Evolutionary conservation across 345 rosid species (phyloP), one percentile per base, ranked within the genome.

Genomic region (Odontarrhena argentea): DNA sequence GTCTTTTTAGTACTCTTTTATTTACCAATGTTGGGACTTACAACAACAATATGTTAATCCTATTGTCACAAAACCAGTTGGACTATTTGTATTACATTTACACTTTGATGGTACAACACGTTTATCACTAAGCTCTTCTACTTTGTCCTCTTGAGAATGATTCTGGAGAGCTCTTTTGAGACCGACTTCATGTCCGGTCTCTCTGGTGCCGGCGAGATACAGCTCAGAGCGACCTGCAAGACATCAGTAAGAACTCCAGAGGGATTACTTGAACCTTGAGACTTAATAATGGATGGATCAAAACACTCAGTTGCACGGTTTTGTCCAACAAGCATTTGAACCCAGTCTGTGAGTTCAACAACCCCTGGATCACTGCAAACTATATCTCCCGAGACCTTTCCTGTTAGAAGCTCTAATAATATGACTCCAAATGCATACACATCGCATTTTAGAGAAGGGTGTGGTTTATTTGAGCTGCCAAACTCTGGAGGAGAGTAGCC

Each of bases 401-500:
- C 91, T 0, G 89, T 86, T 32, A 91, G 61, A 57, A 91, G 83
- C 87, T 91, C 97, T 55, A 91, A 50, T 73, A 91, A 55, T 64
- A 88, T 76, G 49, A 86, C 86, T 51, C 96, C 97, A 30, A 85
- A 91, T 47, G 97, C 93, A 60, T 85, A 91, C 22, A 88, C 96
- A 32, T 91, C 97, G 18, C 97, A 85, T 79, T 83, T 91, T 34
- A 88, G 55, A n/a, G 98, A 92, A 3, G 96, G 98, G 53, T 85
- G 84, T 1, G 98, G 96, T 74, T 81, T 89, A 42, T 77, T 83
- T 28, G 87, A 85, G 86, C 92, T 84, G 2, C 89, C 87, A 38
- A 92, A 92, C 79, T 92, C 98, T 30, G 98, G 96, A 0, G 98
- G 98, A 36, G 82, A 78, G 65, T 92, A 92, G 40, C 98, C 96